Conservation (phyloP, 208 protist genomes). For the Strigomonas culicis region DNA sequence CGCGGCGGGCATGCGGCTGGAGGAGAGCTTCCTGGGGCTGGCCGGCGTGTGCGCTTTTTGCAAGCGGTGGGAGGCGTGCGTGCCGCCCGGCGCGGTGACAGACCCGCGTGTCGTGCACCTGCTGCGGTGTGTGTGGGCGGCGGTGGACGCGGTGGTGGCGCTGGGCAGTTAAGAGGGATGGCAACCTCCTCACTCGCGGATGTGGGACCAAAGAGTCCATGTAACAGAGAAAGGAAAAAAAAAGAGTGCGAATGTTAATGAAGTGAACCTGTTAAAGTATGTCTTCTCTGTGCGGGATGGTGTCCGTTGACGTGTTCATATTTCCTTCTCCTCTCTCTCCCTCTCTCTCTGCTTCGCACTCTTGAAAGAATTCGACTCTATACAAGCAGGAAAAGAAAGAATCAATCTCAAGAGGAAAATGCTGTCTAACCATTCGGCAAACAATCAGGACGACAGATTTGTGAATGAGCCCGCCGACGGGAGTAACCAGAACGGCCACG, state of each 20-base stretch:
- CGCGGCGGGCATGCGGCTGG: conserved; percentile 13
- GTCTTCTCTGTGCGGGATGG: not conserved
- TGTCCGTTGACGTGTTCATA: not conserved
- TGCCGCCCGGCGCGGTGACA: conserved; percentile 41
- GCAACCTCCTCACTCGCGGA: too few relatives aligned
- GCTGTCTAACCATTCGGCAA: not conserved
- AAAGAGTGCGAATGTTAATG: not conserved
- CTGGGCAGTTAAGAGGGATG: conserved; percentile 17
- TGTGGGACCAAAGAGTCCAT: not conserved
- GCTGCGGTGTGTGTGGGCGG: conserved; percentile 49
- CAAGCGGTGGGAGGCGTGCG: conserved; percentile 37
- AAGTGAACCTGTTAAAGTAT: too few relatives aligned
- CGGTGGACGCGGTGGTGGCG: conserved; percentile 30
- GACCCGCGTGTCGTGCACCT: conserved; percentile 32
- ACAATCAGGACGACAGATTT: not conserved
- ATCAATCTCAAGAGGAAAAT: not conserved
- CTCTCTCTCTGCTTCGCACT: not conserved
- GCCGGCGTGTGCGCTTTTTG: conserved; percentile 62
- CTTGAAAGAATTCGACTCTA: not conserved
- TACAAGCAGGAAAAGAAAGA: not conserved
- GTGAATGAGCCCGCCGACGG: not conserved
- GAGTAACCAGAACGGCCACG: not conserved
- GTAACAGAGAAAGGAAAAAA: conserved; percentile 1
- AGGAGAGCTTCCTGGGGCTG: conserved; percentile 56
- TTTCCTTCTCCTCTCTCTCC: not conserved